phyloP scores from a whole-genome alignment of 148 eudicot species.

The Arctostaphylos glauca region DNA sequence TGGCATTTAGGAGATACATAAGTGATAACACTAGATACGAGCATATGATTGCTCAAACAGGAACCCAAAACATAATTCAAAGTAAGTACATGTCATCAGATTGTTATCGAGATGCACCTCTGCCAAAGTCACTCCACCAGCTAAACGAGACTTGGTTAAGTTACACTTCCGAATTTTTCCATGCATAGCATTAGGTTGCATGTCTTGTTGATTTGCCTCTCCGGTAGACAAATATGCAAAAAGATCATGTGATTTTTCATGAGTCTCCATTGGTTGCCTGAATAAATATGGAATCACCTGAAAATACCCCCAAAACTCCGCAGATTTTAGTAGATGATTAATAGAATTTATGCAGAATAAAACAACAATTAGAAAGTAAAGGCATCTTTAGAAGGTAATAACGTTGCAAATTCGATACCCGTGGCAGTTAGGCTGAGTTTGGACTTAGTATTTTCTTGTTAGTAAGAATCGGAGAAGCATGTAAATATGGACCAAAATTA shows the following conservation, averaged over 20 bases:
- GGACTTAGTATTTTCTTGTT: too few species aligned
- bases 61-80: not conserved
- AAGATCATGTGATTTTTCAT: slow-evolving; percentile 39
- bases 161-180: slow-evolving; percentile 72
- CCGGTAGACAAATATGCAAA: slow-evolving; percentile 68
- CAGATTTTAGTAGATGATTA: not conserved
- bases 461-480: too few species aligned
- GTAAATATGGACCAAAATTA: too few species aligned
- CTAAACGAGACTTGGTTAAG: slow-evolving; percentile 51
- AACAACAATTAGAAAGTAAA: slow-evolving; percentile 1
- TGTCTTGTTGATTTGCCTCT: slow-evolving; percentile 31
- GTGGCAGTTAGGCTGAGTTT: not conserved
- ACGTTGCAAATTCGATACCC: too few species aligned
- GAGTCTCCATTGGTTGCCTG: slow-evolving; percentile 27
- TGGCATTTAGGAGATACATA: not conserved
- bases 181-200: slow-evolving; percentile 19
- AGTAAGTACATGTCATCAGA: not conserved
- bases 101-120: slow-evolving; percentile 49
- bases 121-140: slow-evolving; percentile 43
- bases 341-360: not conserved
- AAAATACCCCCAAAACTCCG: not conserved
- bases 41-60: not conserved
- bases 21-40: not conserved
- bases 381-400: not conserved
- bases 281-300: slow-evolving; percentile 75